Evolutionary conservation across 192 early-diverging fungal species (phyloP), one percentile per base, ranked within the genome.

Genomic region (Rhizoclosmatium sp.): DNA sequence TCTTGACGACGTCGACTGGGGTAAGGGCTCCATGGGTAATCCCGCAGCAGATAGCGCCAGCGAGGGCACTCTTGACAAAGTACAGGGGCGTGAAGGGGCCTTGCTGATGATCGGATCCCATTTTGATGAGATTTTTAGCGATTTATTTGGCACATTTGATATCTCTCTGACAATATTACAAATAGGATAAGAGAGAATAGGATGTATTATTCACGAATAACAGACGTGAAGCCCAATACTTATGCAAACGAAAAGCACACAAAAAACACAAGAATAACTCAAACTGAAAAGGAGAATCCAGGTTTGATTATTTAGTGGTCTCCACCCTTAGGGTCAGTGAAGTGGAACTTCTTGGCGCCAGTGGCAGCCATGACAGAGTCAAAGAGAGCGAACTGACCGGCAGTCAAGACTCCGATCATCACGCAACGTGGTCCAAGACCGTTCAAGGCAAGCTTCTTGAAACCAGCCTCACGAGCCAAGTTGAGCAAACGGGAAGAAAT

Each of bases 361-460:
- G 74, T 76, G 40, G 65, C 65, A 65, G 65, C 76, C 81, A 82
- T 82, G 65, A 78, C 76, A 58, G 69, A 65, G 81, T 82, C 81
- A 79, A 82, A 82, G 21, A 82, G 46, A 12, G 71, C 81, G 59
- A 83, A 84, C 77, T 82, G 80, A n/a, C 68, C 69, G 48, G 89
- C 93, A 80, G 94, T 97, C 48, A 97, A 87, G 68, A 94, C 94
- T 87, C 95, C 95, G 79, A 97, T 92, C 95, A 97, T 97, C 51
- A 95, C 83, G 81, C 96, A 93, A 89, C 95, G 94, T 56, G 94
- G 90, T 23, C 89, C 89, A 41, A 97, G 86, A 75, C 95, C 95
- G 81, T 91, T 91, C 91, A 93, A 94, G 73, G 92, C 83, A 4
- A 88, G 82, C 71, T 78, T 79, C 51, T 60, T 9, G 70, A 78